phyloP scores from a whole-genome alignment of 441 rosid species.

The Brassica balearica region DNA sequence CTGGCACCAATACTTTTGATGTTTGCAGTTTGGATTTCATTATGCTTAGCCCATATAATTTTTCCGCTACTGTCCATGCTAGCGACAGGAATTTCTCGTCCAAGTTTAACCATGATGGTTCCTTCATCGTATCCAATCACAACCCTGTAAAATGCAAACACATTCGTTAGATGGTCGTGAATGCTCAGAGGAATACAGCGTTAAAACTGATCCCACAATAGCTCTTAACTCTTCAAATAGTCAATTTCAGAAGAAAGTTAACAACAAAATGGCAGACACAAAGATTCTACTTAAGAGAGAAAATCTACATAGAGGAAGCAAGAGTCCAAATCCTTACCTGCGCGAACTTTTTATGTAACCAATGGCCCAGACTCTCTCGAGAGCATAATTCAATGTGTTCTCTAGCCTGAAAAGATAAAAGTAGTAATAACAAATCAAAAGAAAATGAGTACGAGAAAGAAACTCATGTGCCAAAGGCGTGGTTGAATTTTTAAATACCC shows the following conservation, averaged over 20 bases:
- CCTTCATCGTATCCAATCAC: conserved; percentile 99
- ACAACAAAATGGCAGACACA: conserved; percentile 17
- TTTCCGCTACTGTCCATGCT: conserved; percentile 99
- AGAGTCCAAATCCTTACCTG: conserved; percentile 55
- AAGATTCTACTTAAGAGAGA: conserved; percentile 21
- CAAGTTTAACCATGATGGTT: conserved; percentile 97
- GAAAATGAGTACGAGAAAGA: conserved; percentile 15
- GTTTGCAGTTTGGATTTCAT: conserved; percentile 97
- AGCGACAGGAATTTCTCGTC: conserved; percentile 95
- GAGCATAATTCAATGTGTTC: conserved; percentile 93
- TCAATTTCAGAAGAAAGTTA: conserved; percentile 14
- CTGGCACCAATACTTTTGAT: conserved; percentile 97
- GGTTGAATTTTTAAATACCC: conserved; percentile 13
- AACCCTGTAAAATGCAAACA: conserved; percentile 43
- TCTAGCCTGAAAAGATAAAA: conserved; percentile 71
- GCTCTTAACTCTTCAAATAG: conserved; percentile 10
- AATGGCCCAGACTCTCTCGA: conserved; percentile 94
- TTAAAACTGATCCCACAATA: conserved; percentile 18
- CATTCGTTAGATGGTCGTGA: conserved; percentile 17
- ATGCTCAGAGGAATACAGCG: neutral
- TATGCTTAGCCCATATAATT: conserved; percentile 99
- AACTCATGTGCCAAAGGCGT: neutral
- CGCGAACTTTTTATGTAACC: conserved; percentile 86
- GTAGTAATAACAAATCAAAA: neutral
- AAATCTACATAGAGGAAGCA: conserved; percentile 12